Evolutionary conservation across 164 flowering plant species (phyloP), one percentile per base, ranked within the genome.

Genomic region (Taxillus chinensis): DNA sequence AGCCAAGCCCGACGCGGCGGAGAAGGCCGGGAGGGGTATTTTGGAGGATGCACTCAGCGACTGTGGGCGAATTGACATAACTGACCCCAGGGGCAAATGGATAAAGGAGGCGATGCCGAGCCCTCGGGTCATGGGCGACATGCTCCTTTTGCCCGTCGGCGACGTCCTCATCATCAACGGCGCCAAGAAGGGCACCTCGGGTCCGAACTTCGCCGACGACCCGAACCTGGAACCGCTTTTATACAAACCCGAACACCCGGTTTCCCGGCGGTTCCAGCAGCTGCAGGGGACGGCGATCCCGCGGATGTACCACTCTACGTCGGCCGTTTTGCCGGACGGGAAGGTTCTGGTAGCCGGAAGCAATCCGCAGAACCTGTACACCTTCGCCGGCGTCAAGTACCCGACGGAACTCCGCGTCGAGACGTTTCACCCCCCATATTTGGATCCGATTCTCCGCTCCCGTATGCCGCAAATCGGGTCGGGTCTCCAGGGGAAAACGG

Each of bases 121-220:
- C 9, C 27, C 8, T 3, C 63, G 88, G 42, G 70, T 74, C 6
- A 76, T 83, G 84, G 76, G 80, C 0, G 88, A 83, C 68, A 78
- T 83, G 85, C 63, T 76, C 3, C 0, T 81, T 60, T 39, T 83
- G 13, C 88, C 88, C 0, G 77, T 71, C 0, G 83, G 82, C 0
- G 77, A 83, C 15, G 82, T 83, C 1, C 58, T 83, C 5, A 74
- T 81, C 41, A 62, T 83, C 12, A 83, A 83, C 54, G 88, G 88
- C 0, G 88, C 81, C 0, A 55, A 63, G 3, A 71, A 60, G 40
- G 88, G 88, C 5, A 67, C 74, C 0, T 80, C 86, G 5, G 89
- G 86, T 1, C 82, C 85, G 86, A 57, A 50, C 2, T 43, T n/a
- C 0, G 84, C 46, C 0, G 50, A 71, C 11, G 77, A 66, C 1